Evolutionary conservation across 768 basidiomycete species (phyloP), one percentile per base, ranked within the genome.

Genomic region (Boletus subparvulus): DNA sequence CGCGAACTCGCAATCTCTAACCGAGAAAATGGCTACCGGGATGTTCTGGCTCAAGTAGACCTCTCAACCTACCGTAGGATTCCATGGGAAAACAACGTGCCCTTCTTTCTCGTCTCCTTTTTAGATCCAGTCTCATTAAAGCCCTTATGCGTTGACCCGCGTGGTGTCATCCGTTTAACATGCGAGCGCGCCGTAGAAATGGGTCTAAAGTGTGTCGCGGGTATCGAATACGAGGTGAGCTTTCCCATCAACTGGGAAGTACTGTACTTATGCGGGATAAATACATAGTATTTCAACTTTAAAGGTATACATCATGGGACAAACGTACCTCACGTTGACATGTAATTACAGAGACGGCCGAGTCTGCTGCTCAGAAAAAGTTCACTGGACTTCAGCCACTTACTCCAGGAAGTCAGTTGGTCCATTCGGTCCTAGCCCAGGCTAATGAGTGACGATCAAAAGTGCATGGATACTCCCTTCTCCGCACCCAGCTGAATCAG

Each of bases 401-500:
- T 42, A 98, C 96, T 2, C 84, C 94, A 4, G 97, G 97, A 70
- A 98, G 94, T 97, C 67, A 62, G 92, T 78, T 50, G 12, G 48
- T 41, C 14, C 28, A 4, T 41, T 47, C n/a, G 10, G 17, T 33
- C 11, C 35, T 7, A 7, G 19, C 35, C 13, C 16, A 13, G 5
- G 24, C 54, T 61, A 30, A 50, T 14, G 30, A 43, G 6, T 54
- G 45, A 47, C 46, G 49, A 39, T 40, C 14, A 7, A 28, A 57
- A 98, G 94, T 96, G 90, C 97, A 98, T 64, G 97, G 97, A 5
- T 98, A 98, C 69, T 97, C 94, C 5, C 79, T 98, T 35, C 80
- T 99, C 6, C 81, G 95, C 40, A 93, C 94, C 0, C 92, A 95
- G 42, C 77, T 96, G 33, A 96, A 98, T 72, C 85, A 84, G 54